Evolutionary conservation across 176 grass and related monocot species (phyloP).

Genomic region (Musa schizocarpa): DNA sequence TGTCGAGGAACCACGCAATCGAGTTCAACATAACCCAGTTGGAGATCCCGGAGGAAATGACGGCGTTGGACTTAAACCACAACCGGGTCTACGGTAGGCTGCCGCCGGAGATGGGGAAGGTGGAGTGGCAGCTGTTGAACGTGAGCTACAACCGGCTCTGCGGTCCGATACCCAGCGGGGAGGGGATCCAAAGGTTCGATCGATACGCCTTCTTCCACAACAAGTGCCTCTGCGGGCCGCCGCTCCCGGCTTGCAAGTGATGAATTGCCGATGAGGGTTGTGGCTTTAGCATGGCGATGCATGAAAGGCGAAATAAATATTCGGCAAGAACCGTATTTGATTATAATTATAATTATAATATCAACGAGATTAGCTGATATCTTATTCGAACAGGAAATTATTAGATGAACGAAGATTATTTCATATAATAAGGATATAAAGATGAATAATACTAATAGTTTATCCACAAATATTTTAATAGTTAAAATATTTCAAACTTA

Average conservation of each 20-base stretch:
- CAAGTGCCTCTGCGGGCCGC: constrained; percentile 45
- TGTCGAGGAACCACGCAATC: constrained; percentile 53
- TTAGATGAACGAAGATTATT: no score
- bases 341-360: no score
- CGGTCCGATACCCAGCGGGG: constrained; percentile 37
- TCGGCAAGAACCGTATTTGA: no score
- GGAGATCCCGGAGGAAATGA: constrained; percentile 27
- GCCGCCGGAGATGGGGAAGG: constrained; percentile 30
- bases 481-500: no score
- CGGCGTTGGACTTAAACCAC: constrained; percentile 45
- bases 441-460: no score
- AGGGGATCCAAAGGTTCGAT: constrained; percentile 20
- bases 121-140: constrained; percentile 33
- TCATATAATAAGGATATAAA: no score
- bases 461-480: no score
- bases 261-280: not conserved
- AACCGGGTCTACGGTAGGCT: constrained; percentile 48
- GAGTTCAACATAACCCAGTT: constrained; percentile 40
- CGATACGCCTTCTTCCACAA: constrained; percentile 33
- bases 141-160: constrained; percentile 72
- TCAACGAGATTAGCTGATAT: no score
- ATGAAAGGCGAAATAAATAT: no score
- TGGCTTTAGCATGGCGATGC: no score
- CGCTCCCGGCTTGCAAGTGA: constrained; percentile 30
- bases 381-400: no score